phyloP scores from a whole-genome alignment of 148 eudicot genomes.

The Cornus controversa region DNA sequence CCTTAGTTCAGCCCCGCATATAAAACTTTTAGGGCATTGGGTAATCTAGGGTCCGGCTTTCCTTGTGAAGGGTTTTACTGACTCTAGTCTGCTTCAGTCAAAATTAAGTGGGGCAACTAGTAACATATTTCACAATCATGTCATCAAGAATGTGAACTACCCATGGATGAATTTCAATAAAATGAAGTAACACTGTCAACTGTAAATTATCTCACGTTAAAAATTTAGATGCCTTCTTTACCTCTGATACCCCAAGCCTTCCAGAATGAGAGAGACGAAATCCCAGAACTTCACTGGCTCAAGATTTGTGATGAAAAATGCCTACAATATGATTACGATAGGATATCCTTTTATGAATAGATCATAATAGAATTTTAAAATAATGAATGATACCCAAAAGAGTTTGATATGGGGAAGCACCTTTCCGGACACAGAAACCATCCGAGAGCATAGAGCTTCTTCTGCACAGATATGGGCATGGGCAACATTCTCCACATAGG shows the following conservation, averaged over 20 bases:
- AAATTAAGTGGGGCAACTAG: background rate
- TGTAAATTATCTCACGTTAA: background rate
- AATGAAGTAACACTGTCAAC: background rate
- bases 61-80: background rate
- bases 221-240: slow-evolving; percentile 13
- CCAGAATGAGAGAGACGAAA: slow-evolving; percentile 55
- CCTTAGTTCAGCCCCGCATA: background rate
- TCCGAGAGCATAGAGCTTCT: slow-evolving; percentile 56
- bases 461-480: slow-evolving; percentile 92
- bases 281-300: slow-evolving; percentile 81
- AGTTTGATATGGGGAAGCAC: slow-evolving; percentile 27
- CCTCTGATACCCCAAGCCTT: slow-evolving; percentile 84
- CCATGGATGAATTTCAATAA: background rate
- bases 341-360: slow-evolving; percentile 12
- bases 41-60: background rate
- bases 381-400: background rate
- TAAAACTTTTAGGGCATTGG: background rate
- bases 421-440: slow-evolving; percentile 77
- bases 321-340: slow-evolving; percentile 41
- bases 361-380: background rate
- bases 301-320: slow-evolving; percentile 74
- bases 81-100: background rate
- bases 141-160: background rate
- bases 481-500: slow-evolving; percentile 93
- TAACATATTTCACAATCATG: background rate